These are phyloP conservation scores for Selenicereus undatus DNA, from an alignment of 148 eudicot genomes.

Conservation along the genomic window DNA sequence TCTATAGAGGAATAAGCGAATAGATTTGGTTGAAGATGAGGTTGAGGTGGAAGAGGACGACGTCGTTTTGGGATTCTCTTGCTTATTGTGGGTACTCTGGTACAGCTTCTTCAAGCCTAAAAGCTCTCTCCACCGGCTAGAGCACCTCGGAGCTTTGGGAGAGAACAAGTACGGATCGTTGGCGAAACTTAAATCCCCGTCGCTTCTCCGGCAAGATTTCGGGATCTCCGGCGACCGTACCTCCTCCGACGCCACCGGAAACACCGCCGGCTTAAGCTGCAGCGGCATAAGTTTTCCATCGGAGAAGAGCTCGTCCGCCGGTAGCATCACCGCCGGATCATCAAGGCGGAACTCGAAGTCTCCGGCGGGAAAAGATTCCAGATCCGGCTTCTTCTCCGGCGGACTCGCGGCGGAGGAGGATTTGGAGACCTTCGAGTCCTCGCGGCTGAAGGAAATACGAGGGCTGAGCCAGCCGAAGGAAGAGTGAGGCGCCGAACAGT, in stretches of 20 bases:
- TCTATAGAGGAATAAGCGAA: slow-evolving; percentile 46
- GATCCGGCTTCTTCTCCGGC: neutral
- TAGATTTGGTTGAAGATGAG: slow-evolving; percentile 26
- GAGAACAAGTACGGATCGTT: slow-evolving; percentile 55
- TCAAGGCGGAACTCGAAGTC: slow-evolving; percentile 78
- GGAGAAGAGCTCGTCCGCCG: slow-evolving; percentile 87
- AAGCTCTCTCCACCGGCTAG: slow-evolving; percentile 79
- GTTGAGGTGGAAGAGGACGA: slow-evolving; percentile 12
- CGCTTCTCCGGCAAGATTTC: slow-evolving; percentile 25
- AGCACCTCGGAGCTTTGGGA: slow-evolving; percentile 85
- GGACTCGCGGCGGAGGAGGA: neutral
- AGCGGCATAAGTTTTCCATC: slow-evolving; percentile 74
- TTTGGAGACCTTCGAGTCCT: neutral
- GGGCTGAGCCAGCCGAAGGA: slow-evolving; percentile 15
- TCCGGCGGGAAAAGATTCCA: slow-evolving; percentile 23
- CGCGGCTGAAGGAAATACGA: neutral
- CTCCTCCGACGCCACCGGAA: slow-evolving; percentile 12
- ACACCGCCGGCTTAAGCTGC: slow-evolving; percentile 21
- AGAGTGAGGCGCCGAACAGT: slow-evolving; percentile 7
- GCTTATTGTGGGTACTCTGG: slow-evolving; percentile 29
- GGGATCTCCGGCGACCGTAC: slow-evolving; percentile 32
- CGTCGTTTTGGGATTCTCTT: slow-evolving; percentile 15
- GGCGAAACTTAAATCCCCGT: slow-evolving; percentile 2
- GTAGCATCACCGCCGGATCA: slow-evolving; percentile 59
- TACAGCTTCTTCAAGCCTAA: slow-evolving; percentile 58